Evolutionary conservation across 768 basidiomycete genomes (phyloP).

Genomic region (Mycena leptocephala): DNA sequence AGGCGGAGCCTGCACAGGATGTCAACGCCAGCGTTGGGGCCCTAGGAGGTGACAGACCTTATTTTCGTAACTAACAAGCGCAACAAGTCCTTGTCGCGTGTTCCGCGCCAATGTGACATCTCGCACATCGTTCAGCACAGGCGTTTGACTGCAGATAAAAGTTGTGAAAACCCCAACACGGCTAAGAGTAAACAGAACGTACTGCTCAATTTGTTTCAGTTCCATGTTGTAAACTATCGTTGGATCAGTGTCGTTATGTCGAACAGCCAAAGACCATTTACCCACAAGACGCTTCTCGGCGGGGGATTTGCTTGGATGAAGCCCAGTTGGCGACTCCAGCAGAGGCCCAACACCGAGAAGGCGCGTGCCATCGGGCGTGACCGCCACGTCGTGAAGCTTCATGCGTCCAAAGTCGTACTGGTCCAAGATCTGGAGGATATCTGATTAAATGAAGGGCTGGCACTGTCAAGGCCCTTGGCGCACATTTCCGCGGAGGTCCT

Average conservation of each 20-base stretch:
- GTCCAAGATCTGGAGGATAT: conserved; percentile 62
- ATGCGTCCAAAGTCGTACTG: conserved; percentile 74
- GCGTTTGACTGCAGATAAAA: conserved; percentile 69
- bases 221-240: conserved; percentile 78
- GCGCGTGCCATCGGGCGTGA: conserved; percentile 77
- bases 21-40: not conserved
- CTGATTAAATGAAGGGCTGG: not conserved
- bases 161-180: not conserved
- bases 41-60: conserved; percentile 59
- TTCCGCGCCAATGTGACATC: conserved; percentile 77
- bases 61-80: conserved; percentile 82
- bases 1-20: conserved; percentile 72
- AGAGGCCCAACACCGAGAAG: conserved; percentile 81
- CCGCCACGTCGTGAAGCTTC: conserved; percentile 79
- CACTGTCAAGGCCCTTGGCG: conserved; percentile 22
- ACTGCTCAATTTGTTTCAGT: conserved; percentile 80
- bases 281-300: conserved; percentile 84
- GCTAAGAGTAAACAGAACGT: conserved; percentile 30
- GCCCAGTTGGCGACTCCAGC: conserved; percentile 72
- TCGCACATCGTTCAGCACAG: conserved; percentile 81
- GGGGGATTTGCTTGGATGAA: conserved; percentile 80
- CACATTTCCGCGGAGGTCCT: conserved; percentile 77
- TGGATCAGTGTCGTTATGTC: not conserved
- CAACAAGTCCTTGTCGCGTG: conserved; percentile 65
- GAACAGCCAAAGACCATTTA: conserved; percentile 46